Evolutionary conservation across 495 filamentous ascomycete genomes (phyloP), one percentile per base, ranked within the genome.

Genomic region (Annulohypoxylon stygium): DNA sequence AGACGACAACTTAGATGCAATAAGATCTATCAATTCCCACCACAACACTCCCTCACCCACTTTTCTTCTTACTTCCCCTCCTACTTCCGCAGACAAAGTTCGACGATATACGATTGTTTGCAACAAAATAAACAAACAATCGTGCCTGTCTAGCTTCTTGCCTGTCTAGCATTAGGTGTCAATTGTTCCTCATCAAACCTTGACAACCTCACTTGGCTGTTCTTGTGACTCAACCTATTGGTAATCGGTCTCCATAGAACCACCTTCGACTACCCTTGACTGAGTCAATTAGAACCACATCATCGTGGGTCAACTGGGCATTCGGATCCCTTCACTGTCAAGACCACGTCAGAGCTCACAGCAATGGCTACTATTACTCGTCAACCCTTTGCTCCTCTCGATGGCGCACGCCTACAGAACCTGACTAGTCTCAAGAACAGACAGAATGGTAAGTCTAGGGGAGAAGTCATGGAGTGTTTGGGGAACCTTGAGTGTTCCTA

Each of bases 351-450:
- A 61, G 53, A 64, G 60, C 65, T 41, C 41, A 69, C 72, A 65
- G 73, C 71, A 74, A 86, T 86, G 84, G 81, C 84, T 51, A 75
- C 82, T 59, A 48, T 83, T 36, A 76, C 78, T 60, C 85, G 88
- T 64, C 87, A 88, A 76, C 88, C 88, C 30, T 90, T 90, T 70
- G 88, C 86, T 66, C 84, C 85, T 11, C 76, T 90, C 12, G 83
- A 86, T 58, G 83, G 81, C 48, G 78, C 83, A 37, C 82, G 88
- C 51, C 76, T 90, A 50, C 85, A 87, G 74, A 86, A 77, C 16
- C 73, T 90, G 71, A 86, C 86, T 36, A 89, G 86, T 65, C 69
- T 86, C 14, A 90, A 90, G 82, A 90, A 90, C 69, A 79, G 84
- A 74, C 88, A 90, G 75, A 90, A 90, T 84, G 86, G 88, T 90